Conservation (phyloP, 75 land plant species). For the Pinus albicaulis region DNA sequence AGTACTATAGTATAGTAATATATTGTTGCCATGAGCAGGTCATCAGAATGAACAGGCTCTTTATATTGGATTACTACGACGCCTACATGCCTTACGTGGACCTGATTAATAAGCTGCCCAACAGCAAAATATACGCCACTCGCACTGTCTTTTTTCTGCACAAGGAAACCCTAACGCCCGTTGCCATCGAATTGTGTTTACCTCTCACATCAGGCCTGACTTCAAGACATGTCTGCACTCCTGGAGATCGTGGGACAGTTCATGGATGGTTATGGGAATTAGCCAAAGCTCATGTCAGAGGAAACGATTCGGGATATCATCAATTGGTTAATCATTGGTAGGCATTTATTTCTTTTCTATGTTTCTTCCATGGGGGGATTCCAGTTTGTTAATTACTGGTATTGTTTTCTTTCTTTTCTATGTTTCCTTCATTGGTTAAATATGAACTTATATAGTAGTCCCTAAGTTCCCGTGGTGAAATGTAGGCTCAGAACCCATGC, state of each 20-base stretch:
- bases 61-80: too few species aligned
- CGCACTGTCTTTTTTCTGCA: slow-evolving; percentile 35
- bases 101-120: slow-evolving; percentile 35
- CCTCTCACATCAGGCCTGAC: slow-evolving; percentile 12
- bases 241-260: neutral
- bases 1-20: too few species aligned
- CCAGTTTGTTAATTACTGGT: too few species aligned
- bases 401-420: too few species aligned
- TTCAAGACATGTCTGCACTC: slow-evolving; percentile 16
- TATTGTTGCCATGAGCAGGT: slow-evolving; percentile 40
- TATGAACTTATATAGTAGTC: too few species aligned
- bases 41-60: slow-evolving; percentile 38
- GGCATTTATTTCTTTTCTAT: too few species aligned
- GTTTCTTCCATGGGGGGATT: too few species aligned
- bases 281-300: slow-evolving; percentile 59
- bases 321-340: slow-evolving; percentile 82
- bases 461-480: too few species aligned
- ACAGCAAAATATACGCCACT: slow-evolving; percentile 22
- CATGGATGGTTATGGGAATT: slow-evolving; percentile 39
- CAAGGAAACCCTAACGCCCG: slow-evolving; percentile 16
- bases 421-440: too few species aligned
- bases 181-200: slow-evolving; percentile 44
- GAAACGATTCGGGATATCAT: slow-evolving; percentile 65
- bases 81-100: slow-evolving; percentile 48
- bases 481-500: slow-evolving; percentile 59